Evolutionary conservation across 208 protist species (phyloP), one percentile per base, ranked within the genome.

Genomic region (Trypanosoma melophagium): DNA sequence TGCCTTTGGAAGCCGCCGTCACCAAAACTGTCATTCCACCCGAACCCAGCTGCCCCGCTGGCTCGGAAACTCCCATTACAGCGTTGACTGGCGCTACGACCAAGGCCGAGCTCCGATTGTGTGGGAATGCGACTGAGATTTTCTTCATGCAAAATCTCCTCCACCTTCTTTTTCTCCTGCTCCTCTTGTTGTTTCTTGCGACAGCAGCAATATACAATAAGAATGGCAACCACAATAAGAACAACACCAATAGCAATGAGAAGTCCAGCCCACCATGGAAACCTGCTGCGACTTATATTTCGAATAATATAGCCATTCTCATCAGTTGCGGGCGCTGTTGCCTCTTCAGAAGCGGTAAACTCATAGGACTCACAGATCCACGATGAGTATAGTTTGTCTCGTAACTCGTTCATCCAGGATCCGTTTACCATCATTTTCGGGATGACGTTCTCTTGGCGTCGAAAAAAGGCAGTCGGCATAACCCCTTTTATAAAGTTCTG

Each of bases 341-440:
- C 41, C 22, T 55, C 42, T 67, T 91, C 85, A 9, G 63, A 73
- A 25, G 50, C n/a, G 5, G 80, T 63, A 69, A 80, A 88, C 49
- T 79, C 69, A 74, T 91, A 91, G 55, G 65, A 76, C 61, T 84
- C 82, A 56, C 85, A 91, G 21, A 91, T 67, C 73, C 77, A 90
- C 63, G 82, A 59, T 28, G 28, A 74, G 66, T 81, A 87, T 54
- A 45, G 52, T n/a, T 75, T 74, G 45, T 73, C 66, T 28, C 77
- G 67, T 21, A 79, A 62, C 5, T 58, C 72, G 69, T 91, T 91
- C 10, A 50, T 50, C 85, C 85, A 91, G 14, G 17, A 47, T 38
- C 79, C 79, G 24, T 52, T 52, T 12, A 4, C 21, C 28, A 19
- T 53, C 82, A 91, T 86, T 40, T 55, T 65, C 17, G 60, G 41